These are phyloP conservation scores for Tuber magnatum DNA, from an alignment of 495 filamentous ascomycete genomes.

Conservation along the genomic window DNA sequence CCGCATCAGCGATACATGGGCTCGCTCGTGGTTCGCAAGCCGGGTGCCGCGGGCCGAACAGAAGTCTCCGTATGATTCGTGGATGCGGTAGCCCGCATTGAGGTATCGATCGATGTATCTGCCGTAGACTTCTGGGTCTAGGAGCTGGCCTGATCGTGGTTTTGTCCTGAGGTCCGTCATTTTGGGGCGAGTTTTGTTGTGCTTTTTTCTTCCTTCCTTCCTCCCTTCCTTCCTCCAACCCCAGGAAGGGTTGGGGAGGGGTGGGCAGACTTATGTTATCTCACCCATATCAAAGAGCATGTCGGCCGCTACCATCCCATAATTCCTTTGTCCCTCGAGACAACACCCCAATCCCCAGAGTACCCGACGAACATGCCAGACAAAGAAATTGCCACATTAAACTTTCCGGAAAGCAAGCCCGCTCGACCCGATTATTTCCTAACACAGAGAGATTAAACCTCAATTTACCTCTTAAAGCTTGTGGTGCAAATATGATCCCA, in stretches of 20 bases:
- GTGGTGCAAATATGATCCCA: not conserved
- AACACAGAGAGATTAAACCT: not conserved
- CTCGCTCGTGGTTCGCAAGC: not conserved
- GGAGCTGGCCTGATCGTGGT: not conserved
- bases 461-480: not conserved
- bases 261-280: not conserved
- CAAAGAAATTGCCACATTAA: not conserved
- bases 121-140: not conserved
- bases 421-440: not conserved
- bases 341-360: not conserved
- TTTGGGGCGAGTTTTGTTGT: not conserved
- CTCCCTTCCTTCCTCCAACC: too few species aligned
- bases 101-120: not conserved
- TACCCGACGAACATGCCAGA: not conserved
- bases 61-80: not conserved
- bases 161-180: not conserved
- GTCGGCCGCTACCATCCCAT: not conserved
- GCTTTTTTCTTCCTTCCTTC: not conserved
- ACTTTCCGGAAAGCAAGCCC: not conserved
- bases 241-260: not conserved
- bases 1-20: not conserved
- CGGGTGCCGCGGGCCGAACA: fast-evolving
- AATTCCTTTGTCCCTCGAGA: not conserved
- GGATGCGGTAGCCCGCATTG: not conserved
- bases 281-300: not conserved